A percentile compares a stretch with the other conserved stretches of the same genome.
Evolutionary conservation across 225 moss, liverwort and hornwort species (phyloP).

Genomic region (Bryum argenteum): DNA sequence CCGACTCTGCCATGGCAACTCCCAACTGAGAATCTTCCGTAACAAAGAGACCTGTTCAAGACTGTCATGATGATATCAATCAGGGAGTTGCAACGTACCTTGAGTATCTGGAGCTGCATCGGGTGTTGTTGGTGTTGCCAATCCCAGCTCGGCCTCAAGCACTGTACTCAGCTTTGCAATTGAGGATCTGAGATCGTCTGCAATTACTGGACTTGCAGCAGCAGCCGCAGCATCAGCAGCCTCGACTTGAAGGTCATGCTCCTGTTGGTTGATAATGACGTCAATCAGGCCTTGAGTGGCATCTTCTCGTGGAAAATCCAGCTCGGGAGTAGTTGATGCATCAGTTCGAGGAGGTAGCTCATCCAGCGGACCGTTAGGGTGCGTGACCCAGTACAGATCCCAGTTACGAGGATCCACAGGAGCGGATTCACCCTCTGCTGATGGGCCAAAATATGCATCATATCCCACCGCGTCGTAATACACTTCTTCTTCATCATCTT

Average conservation of each 20-base stretch:
- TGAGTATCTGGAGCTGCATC: not conserved
- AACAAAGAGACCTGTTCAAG: too few species aligned
- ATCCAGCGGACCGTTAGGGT: slow-evolving; percentile 25
- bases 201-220: not conserved
- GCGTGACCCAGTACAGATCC: slow-evolving; percentile 39
- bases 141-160: slow-evolving; percentile 5
- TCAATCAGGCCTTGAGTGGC: slow-evolving; percentile 37
- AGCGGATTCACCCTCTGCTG: not conserved
- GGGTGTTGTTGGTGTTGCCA: not conserved
- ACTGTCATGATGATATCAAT: too few species aligned
- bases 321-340: not conserved
- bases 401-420: slow-evolving; percentile 34
- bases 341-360: slow-evolving; percentile 4
- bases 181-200: slow-evolving; percentile 12
- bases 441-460: slow-evolving; percentile 33
- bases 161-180: slow-evolving; percentile 18
- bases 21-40: not conserved
- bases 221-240: not conserved
- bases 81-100: not conserved
- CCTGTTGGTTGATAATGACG: not conserved
- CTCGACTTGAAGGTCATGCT: slow-evolving; percentile 1
- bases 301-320: slow-evolving; percentile 40
- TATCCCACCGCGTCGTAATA: slow-evolving; percentile 31
- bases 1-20: not conserved
- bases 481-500: slow-evolving; percentile 29